Conservation (phyloP, 306 rosid species). For the Cucurbita argyrosperma region DNA sequence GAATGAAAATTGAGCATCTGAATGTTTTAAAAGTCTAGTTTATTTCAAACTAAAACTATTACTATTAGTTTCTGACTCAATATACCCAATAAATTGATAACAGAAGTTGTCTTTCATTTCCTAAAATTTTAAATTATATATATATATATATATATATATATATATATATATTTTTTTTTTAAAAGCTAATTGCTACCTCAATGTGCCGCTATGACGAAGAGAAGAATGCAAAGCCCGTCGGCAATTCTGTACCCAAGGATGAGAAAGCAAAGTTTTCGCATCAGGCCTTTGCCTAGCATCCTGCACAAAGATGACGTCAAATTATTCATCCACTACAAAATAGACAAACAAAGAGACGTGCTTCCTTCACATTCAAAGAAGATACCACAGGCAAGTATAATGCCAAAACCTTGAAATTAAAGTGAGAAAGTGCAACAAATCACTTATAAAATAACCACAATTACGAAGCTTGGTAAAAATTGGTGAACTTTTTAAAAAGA, state of each 20-base stretch:
- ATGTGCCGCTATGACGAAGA: conserved; percentile 83
- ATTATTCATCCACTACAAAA: background rate
- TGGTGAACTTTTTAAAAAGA: background rate
- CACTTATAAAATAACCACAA: background rate
- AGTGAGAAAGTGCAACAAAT: background rate
- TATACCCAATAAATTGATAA: background rate
- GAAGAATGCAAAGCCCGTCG: conserved; percentile 81
- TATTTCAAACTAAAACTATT: background rate
- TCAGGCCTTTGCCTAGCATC: conserved; percentile 99
- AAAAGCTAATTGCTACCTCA: conserved; percentile 36
- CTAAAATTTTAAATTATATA: background rate
- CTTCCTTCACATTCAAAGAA: background rate
- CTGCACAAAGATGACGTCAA: conserved; percentile 30
- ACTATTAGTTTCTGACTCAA: background rate
- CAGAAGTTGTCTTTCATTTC: background rate
- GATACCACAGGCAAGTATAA: background rate
- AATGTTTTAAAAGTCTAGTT: background rate
- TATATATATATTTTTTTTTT: background rate
- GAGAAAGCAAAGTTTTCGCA: conserved; percentile 87
- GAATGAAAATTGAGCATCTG: background rate
- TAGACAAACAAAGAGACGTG: background rate
- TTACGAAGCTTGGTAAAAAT: background rate
- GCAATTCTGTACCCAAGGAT: conserved; percentile 87
- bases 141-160: background rate
- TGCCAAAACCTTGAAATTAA: background rate